Conservation (phyloP, 352 stramenopile species). For the Globisporangium radiosum region DNA sequence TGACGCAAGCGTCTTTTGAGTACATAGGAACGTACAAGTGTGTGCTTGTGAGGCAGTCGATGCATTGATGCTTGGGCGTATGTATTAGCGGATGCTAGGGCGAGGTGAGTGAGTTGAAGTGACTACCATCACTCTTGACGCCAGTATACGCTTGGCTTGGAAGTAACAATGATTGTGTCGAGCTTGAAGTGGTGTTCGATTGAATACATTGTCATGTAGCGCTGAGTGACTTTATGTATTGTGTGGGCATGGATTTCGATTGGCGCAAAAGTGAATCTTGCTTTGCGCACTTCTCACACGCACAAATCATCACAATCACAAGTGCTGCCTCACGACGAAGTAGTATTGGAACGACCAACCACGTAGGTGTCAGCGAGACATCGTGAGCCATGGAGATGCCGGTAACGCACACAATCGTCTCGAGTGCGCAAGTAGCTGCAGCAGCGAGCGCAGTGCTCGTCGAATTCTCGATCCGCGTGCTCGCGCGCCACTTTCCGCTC, state of each 20-base stretch:
- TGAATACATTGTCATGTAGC: not conserved
- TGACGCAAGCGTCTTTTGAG: not conserved
- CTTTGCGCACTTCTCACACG: not conserved
- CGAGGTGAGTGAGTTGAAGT: no score
- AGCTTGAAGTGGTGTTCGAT: not conserved
- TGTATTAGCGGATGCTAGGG: no score
- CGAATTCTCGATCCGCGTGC: constrained; percentile 30
- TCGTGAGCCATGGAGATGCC: no score
- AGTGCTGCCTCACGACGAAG: not conserved
- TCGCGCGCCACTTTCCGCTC: constrained; percentile 11
- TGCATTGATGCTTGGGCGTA: no score
- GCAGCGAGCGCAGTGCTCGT: constrained; percentile 10
- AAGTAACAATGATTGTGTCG: no score
- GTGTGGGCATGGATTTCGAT: not conserved
- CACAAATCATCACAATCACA: not conserved
- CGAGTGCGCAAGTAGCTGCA: not conserved
- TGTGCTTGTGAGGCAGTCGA: not conserved
- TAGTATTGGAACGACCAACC: not conserved
- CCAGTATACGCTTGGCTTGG: no score
- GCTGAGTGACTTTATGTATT: not conserved
- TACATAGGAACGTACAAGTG: no score
- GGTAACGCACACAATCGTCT: not conserved
- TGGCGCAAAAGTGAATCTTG: not conserved
- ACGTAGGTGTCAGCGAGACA: no score
- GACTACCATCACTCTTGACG: no score